These are phyloP conservation scores for Claviceps purpurea DNA, from an alignment of 2,329 filamentous ascomycete species.

Conservation along the genomic window DNA sequence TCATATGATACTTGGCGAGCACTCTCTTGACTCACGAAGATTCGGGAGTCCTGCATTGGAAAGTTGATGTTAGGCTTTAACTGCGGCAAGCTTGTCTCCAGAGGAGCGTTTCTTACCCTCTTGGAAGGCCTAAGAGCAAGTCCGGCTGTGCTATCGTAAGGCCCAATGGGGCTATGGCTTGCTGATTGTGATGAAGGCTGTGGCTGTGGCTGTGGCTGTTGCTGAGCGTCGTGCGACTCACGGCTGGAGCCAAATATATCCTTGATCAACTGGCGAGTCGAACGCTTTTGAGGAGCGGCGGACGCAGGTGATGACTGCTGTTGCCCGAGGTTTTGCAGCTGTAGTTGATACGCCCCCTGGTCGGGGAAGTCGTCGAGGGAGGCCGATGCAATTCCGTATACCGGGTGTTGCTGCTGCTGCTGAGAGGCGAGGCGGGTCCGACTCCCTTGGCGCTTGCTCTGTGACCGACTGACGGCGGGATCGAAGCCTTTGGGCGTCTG, in stretches of 20 bases:
- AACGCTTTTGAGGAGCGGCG: constrained; percentile 30
- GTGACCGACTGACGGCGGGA: constrained; percentile 29
- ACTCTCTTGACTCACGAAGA: constrained; percentile 20
- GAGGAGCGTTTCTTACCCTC: constrained; percentile 36
- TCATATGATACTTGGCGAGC: constrained; percentile 36
- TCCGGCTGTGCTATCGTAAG: constrained; percentile 36
- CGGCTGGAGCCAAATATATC: constrained; percentile 33
- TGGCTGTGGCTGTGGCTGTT: constrained; percentile 1
- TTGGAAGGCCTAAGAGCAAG: constrained; percentile 44
- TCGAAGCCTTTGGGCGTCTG: constrained; percentile 27
- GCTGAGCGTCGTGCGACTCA: constrained; percentile 10
- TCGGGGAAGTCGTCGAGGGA: constrained; percentile 14
- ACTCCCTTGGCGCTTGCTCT: constrained; percentile 38
- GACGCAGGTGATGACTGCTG: constrained; percentile 10
- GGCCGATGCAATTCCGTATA: constrained; percentile 16
- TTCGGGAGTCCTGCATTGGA: constrained; percentile 26
- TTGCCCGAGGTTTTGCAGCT: constrained; percentile 20
- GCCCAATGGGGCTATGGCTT: constrained; percentile 15
- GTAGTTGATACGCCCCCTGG: constrained; percentile 14
- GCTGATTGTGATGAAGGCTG: constrained; percentile 2
- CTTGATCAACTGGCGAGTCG: constrained; percentile 40
- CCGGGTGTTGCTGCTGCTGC: constrained; percentile 14
- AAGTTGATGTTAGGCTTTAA: constrained; percentile 23
- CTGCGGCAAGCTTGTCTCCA: constrained; percentile 27
- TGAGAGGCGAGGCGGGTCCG: constrained; percentile 15